A percentile compares a stretch with the other conserved stretches of the same genome.
Conservation (phyloP, 2,329 filamentous ascomycete species). For the Penicillium olsonii region DNA sequence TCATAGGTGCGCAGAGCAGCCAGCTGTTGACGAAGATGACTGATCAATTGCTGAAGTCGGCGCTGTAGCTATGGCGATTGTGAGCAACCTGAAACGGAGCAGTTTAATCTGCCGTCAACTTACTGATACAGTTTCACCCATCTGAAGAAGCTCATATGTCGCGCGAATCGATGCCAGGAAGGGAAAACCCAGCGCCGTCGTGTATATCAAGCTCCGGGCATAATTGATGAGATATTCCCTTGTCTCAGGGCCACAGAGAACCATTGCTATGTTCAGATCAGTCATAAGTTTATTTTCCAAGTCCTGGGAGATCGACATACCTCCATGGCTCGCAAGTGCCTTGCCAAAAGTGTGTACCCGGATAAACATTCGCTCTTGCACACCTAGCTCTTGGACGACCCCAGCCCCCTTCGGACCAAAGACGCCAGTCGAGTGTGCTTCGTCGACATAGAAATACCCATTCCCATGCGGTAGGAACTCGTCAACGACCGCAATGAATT, state of each 20-base stretch:
- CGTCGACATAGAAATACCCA: constrained; percentile 57
- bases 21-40: constrained; percentile 49
- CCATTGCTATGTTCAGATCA: constrained; percentile 48
- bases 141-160: constrained; percentile 58
- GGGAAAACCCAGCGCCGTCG: constrained; percentile 67
- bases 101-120: constrained; percentile 9
- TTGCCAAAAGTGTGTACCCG: constrained; percentile 57
- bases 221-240: constrained; percentile 73
- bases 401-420: constrained; percentile 53
- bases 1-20: constrained; percentile 33
- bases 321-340: constrained; percentile 63
- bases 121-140: constrained; percentile 52
- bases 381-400: constrained; percentile 51
- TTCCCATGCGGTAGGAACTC: constrained; percentile 58
- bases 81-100: not conserved
- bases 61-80: constrained; percentile 35
- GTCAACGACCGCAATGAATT: constrained; percentile 62
- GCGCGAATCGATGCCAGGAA: constrained; percentile 60
- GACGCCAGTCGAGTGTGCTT: constrained; percentile 57
- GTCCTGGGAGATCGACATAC: constrained; percentile 45
- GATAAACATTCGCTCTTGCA: constrained; percentile 54
- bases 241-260: constrained; percentile 63
- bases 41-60: constrained; percentile 52
- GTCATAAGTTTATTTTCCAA: not conserved
- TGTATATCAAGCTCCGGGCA: constrained; percentile 73